Percentiles rank a stretch among this genome's conserved stretches.
Conservation (phyloP, 495 filamentous ascomycete genomes). For the Penicillium canariense region DNA sequence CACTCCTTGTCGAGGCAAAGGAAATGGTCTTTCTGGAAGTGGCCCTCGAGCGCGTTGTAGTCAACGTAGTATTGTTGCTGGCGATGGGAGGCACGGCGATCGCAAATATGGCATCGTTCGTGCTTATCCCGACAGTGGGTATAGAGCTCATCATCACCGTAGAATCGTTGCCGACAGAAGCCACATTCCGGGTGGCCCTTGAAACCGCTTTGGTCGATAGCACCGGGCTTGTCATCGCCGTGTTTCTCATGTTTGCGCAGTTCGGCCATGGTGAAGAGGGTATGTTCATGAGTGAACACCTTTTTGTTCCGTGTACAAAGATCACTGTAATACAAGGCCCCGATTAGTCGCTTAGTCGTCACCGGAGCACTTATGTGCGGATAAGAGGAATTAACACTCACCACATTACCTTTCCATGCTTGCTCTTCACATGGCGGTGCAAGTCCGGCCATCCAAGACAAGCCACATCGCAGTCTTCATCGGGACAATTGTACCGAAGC, state of each 20-base stretch:
- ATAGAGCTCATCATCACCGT: conserved; percentile 93
- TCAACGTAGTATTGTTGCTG: conserved; percentile 87
- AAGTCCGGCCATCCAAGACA: conserved; percentile 92
- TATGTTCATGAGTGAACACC: conserved; percentile 97
- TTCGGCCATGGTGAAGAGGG: conserved; percentile 80
- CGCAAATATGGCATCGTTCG: conserved; percentile 93
- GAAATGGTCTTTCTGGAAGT: conserved; percentile 87
- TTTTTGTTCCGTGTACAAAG: conserved; percentile 94
- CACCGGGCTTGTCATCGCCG: conserved; percentile 89
- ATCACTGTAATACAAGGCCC: conserved; percentile 48
- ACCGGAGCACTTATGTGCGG: background rate
- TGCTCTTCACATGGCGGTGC: conserved; percentile 80
- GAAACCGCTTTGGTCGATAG: conserved; percentile 91
- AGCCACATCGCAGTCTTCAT: conserved; percentile 77
- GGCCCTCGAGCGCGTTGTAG: conserved; percentile 76
- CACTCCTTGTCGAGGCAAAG: conserved; percentile 83
- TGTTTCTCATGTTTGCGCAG: conserved; percentile 82
- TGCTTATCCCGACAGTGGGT: conserved; percentile 88
- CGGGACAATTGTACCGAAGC: conserved; percentile 94
- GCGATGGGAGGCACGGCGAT: conserved; percentile 63
- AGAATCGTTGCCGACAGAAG: conserved; percentile 90
- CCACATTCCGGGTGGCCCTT: conserved; percentile 92
- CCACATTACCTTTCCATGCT: conserved; percentile 89
- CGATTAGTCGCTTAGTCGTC: conserved; percentile 9
- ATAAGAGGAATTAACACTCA: conserved; percentile 33